Evolutionary conservation across 2,329 filamentous ascomycete genomes (phyloP).

Genomic region (Exophiala xenobiotica): DNA sequence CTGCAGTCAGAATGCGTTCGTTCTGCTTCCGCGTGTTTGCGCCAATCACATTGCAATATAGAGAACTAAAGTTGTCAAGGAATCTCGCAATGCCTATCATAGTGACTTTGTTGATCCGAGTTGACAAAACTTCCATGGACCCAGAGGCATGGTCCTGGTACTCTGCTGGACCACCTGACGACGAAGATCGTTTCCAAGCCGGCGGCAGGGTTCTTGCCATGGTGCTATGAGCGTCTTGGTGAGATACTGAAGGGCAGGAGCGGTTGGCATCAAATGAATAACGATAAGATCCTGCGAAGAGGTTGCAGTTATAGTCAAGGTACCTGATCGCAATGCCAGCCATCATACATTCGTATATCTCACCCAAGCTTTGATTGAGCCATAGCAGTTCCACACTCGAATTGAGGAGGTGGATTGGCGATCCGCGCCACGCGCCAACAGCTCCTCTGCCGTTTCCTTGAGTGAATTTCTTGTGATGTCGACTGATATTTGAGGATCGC

Average conservation of each 20-base stretch:
- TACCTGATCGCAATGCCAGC: conserved; percentile 20
- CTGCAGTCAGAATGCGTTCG: conserved; percentile 15
- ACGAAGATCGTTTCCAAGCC: conserved; percentile 6
- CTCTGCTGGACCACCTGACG: neutral
- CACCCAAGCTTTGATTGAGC: conserved; percentile 16
- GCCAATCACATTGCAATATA: conserved; percentile 16
- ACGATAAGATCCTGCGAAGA: conserved; percentile 19
- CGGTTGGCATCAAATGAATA: conserved; percentile 16
- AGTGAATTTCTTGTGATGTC: neutral
- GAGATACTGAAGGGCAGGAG: neutral
- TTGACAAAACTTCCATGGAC: conserved; percentile 5
- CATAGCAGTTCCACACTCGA: conserved; percentile 15
- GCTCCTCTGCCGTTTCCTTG: neutral
- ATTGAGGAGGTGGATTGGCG: conserved; percentile 20
- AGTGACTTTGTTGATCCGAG: conserved; percentile 16
- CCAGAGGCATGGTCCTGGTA: neutral
- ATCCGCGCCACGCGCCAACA: conserved; percentile 13
- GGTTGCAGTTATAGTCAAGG: conserved; percentile 19
- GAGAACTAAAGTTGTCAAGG: conserved; percentile 19
- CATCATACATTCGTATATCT: conserved; percentile 22
- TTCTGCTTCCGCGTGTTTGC: conserved; percentile 13
- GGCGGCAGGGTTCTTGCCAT: conserved; percentile 1
- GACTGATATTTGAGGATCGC: neutral
- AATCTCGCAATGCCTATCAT: conserved; percentile 22
- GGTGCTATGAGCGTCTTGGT: neutral